Percentiles rank a stretch among this genome's conserved stretches.
These are phyloP conservation scores for Cladophialophora exuberans DNA, from an alignment of 2,329 filamentous ascomycete species.

Conservation along the genomic window DNA sequence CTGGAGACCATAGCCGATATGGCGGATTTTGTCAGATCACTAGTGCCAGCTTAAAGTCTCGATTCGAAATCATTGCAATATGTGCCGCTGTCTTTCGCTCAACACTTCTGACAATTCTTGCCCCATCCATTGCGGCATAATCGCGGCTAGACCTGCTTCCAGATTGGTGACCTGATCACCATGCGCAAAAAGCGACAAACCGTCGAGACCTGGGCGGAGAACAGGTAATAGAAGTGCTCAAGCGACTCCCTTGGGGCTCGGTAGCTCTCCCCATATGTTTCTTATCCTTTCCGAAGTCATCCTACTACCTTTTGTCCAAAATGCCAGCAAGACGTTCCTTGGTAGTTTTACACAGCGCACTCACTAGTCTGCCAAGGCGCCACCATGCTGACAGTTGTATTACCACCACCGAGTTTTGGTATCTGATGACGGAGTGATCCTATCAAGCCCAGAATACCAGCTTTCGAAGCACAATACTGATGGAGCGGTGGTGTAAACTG, in stretches of 20 bases:
- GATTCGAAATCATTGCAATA: neutral
- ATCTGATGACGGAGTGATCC: neutral
- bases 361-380: neutral
- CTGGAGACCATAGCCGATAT: neutral
- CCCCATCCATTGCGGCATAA: neutral
- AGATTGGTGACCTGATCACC: neutral
- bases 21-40: neutral
- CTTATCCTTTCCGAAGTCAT: neutral
- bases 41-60: neutral
- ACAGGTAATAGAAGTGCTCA: neutral
- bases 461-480: neutral
- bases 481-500: neutral
- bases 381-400: neutral
- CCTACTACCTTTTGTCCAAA: neutral
- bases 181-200: neutral
- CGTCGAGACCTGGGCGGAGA: neutral
- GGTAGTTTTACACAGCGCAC: neutral
- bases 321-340: neutral
- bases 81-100: neutral
- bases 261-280: neutral
- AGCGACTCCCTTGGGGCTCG: neutral
- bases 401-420: neutral
- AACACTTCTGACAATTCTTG: neutral
- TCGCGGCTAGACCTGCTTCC: neutral
- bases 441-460: neutral